phyloP scores from a whole-genome alignment of 148 eudicot species.

The Persicaria maculosa region DNA sequence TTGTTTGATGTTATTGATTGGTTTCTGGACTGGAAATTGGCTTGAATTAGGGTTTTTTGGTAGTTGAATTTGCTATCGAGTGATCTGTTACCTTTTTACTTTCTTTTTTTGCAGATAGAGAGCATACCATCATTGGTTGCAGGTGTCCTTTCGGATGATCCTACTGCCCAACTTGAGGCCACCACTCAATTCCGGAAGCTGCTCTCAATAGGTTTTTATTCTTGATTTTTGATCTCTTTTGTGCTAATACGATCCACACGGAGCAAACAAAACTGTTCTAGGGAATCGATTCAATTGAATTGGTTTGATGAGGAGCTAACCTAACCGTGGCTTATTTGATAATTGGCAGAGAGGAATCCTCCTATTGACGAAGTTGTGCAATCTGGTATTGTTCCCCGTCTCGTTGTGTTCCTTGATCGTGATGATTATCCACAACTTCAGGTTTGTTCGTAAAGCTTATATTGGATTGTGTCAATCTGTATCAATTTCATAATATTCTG shows the following conservation, averaged over 20 bases:
- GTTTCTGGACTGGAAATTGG: not conserved
- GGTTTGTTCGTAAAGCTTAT: conserved; percentile 31
- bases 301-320: not conserved
- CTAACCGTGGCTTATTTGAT: not conserved
- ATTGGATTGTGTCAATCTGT: not conserved
- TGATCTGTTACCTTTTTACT: conserved; percentile 13
- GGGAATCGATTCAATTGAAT: not conserved
- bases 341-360: conserved; percentile 65
- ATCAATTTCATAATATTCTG: not conserved
- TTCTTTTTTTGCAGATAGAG: conserved; percentile 42
- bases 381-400: conserved; percentile 85
- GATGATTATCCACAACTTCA: conserved; percentile 82
- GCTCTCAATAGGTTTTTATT: conserved; percentile 64
- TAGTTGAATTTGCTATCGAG: not conserved
- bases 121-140: conserved; percentile 65
- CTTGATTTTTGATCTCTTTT: not conserved
- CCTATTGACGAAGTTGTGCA: conserved; percentile 90
- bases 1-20: not conserved
- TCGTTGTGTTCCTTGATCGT: conserved; percentile 70
- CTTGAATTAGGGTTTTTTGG: conserved; percentile 14
- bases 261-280: not conserved
- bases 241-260: too few species aligned
- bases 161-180: conserved; percentile 52
- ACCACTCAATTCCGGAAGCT: conserved; percentile 84
- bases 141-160: conserved; percentile 61